Percentiles rank a stretch among this genome's conserved stretches.
Conservation (phyloP, 202 grass and related monocot genomes). For the Schoenoplectus tabernaemontani region DNA sequence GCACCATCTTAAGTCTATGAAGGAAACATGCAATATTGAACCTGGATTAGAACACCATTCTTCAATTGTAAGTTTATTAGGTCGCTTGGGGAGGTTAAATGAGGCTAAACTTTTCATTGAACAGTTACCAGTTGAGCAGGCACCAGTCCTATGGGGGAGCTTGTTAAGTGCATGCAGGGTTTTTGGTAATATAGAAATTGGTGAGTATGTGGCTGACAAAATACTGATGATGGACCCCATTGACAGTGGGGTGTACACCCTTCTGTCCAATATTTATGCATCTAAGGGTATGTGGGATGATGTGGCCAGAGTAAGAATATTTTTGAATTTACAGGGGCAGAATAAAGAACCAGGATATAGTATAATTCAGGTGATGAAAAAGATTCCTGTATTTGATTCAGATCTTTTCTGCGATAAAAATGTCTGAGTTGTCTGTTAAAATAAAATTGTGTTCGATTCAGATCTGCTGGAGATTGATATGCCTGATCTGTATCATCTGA, state of each 20-base stretch:
- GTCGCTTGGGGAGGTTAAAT: conserved; percentile 53
- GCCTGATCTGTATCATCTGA: background rate
- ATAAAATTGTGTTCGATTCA: conserved; percentile 38
- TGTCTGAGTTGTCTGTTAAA: conserved; percentile 9
- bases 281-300: conserved; percentile 64
- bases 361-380: conserved; percentile 57
- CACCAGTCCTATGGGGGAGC: conserved; percentile 55
- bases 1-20: conserved; percentile 53
- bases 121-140: conserved; percentile 63
- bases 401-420: background rate
- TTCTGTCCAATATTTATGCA: conserved; percentile 77
- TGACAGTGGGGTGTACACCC: conserved; percentile 49
- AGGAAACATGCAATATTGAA: conserved; percentile 37
- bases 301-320: conserved; percentile 49
- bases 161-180: conserved; percentile 63
- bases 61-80: conserved; percentile 61
- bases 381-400: conserved; percentile 44
- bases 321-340: conserved; percentile 31
- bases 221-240: conserved; percentile 41
- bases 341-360: conserved; percentile 72
- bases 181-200: conserved; percentile 59
- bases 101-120: conserved; percentile 62
- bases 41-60: conserved; percentile 70
- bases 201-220: conserved; percentile 55
- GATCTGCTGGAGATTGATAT: background rate